Conservation (phyloP, 1,139 yeast species). For the Ogataea hybrid region DNA sequence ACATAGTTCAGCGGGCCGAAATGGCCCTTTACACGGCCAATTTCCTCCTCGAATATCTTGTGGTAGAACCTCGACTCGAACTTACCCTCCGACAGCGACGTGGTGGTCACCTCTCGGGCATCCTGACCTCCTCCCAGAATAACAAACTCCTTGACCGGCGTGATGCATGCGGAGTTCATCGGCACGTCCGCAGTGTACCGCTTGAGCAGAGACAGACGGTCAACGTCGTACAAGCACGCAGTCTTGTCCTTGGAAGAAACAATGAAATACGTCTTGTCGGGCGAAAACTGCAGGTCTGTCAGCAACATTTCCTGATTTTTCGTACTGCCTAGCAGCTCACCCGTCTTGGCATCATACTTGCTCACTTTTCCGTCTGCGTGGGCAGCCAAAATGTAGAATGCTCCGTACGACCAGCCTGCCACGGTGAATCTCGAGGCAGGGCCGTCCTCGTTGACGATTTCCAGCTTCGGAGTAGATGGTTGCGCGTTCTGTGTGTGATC, state of each 20-base stretch:
- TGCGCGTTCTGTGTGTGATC: slow-evolving; percentile 43
- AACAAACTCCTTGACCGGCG: slow-evolving; percentile 88
- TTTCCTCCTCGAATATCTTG: slow-evolving; percentile 91
- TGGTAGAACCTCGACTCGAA: slow-evolving; percentile 97
- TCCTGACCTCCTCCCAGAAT: slow-evolving; percentile 99
- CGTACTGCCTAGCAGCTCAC: slow-evolving; percentile 59
- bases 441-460: slow-evolving; percentile 50
- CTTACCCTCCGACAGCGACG: slow-evolving; percentile 91
- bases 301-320: slow-evolving; percentile 74
- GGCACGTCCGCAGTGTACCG: slow-evolving; percentile 89
- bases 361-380: slow-evolving; percentile 85
- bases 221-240: slow-evolving; percentile 79
- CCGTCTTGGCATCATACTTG: slow-evolving; percentile 74
- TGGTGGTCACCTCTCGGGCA: slow-evolving; percentile 96
- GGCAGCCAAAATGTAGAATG: slow-evolving; percentile 75
- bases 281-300: slow-evolving; percentile 88
- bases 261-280: slow-evolving; percentile 84
- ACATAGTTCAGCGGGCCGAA: slow-evolving; percentile 97
- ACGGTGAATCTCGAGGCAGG: slow-evolving; percentile 70
- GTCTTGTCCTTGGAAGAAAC: slow-evolving; percentile 92
- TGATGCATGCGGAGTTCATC: slow-evolving; percentile 91
- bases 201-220: slow-evolving; percentile 68
- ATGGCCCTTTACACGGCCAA: slow-evolving; percentile 97
- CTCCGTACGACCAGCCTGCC: slow-evolving; percentile 86
- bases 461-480: slow-evolving; percentile 52